These are phyloP conservation scores for Penicillium goetzii DNA, from an alignment of 495 filamentous ascomycete genomes.

Conservation along the genomic window DNA sequence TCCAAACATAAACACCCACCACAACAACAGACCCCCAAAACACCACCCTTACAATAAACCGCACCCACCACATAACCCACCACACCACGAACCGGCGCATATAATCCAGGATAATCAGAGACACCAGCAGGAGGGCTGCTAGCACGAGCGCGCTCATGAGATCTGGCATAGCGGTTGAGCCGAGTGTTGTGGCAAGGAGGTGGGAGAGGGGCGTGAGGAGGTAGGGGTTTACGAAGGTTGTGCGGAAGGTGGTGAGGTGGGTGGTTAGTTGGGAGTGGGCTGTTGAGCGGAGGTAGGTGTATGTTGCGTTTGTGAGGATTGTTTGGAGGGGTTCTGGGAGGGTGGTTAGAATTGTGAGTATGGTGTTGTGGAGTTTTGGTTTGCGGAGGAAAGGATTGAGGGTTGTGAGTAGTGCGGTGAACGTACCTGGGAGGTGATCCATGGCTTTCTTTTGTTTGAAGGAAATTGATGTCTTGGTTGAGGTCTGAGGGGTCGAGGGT, in stretches of 20 bases:
- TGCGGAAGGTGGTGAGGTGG: constrained; percentile 41
- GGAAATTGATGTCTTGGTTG: neutral
- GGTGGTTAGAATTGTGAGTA: neutral
- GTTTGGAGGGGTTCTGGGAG: constrained; percentile 30
- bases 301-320: constrained; percentile 33
- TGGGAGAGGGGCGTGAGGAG: constrained; percentile 46
- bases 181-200: constrained; percentile 51
- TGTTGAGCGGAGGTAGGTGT: constrained; percentile 25
- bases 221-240: constrained; percentile 46
- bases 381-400: neutral
- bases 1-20: constrained; percentile 59
- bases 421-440: constrained; percentile 33
- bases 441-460: constrained; percentile 10
- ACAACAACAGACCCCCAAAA: constrained; percentile 61
- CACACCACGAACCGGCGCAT: constrained; percentile 69
- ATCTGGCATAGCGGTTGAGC: constrained; percentile 58
- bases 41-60: constrained; percentile 57
- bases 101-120: constrained; percentile 68
- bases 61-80: constrained; percentile 78
- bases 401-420: neutral
- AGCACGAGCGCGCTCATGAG: constrained; percentile 62
- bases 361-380: neutral
- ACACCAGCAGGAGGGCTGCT: constrained; percentile 59
- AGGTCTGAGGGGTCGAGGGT: neutral
- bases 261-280: constrained; percentile 30